A percentile compares a stretch with the other conserved stretches of the same genome.
phyloP scores from a whole-genome alignment of 2,329 filamentous ascomycete species.

The Hirsutella rhossiliensis region DNA sequence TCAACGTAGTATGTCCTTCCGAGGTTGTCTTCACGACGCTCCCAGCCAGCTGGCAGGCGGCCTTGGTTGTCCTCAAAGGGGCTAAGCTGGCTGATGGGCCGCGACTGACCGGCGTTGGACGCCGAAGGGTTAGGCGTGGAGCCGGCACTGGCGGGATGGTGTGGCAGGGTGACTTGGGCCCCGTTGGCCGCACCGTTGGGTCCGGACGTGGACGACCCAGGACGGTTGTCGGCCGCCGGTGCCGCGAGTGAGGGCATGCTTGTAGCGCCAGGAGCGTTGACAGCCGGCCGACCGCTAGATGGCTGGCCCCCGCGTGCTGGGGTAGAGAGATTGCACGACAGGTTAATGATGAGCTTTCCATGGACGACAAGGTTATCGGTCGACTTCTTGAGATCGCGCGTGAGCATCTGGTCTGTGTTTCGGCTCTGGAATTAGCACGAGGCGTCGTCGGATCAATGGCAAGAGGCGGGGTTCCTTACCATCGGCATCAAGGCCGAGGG shows the following conservation, averaged over 20 bases:
- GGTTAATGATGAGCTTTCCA: slow-evolving; percentile 91
- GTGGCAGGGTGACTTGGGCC: slow-evolving; percentile 28
- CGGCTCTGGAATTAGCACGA: slow-evolving; percentile 8
- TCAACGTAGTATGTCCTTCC: slow-evolving; percentile 97
- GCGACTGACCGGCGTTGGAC: slow-evolving; percentile 19
- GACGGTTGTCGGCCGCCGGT: slow-evolving; percentile 33
- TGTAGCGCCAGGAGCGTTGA: slow-evolving; percentile 31
- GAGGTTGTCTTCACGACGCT: slow-evolving; percentile 87
- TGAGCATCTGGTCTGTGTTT: slow-evolving; percentile 90
- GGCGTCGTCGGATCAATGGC: slow-evolving; percentile 12
- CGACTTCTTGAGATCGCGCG: slow-evolving; percentile 90
- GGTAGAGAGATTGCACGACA: slow-evolving; percentile 76
- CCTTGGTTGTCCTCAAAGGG: slow-evolving; percentile 97
- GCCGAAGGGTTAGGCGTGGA: slow-evolving; percentile 18
- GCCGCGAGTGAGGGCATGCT: slow-evolving; percentile 30
- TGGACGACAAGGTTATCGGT: slow-evolving; percentile 97
- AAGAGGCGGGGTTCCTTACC: slow-evolving; percentile 40
- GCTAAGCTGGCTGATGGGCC: slow-evolving; percentile 45
- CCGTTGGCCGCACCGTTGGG: slow-evolving; percentile 30
- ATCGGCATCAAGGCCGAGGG: slow-evolving; percentile 79
- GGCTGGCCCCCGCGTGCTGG: slow-evolving; percentile 46
- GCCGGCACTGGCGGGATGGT: slow-evolving; percentile 35
- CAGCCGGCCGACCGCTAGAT: slow-evolving; percentile 32
- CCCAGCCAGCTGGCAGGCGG: slow-evolving; percentile 85
- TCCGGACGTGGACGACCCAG: slow-evolving; percentile 40